phyloP scores from a whole-genome alignment of 2,329 filamentous ascomycete species.

The Diaporthe ilicicola region DNA sequence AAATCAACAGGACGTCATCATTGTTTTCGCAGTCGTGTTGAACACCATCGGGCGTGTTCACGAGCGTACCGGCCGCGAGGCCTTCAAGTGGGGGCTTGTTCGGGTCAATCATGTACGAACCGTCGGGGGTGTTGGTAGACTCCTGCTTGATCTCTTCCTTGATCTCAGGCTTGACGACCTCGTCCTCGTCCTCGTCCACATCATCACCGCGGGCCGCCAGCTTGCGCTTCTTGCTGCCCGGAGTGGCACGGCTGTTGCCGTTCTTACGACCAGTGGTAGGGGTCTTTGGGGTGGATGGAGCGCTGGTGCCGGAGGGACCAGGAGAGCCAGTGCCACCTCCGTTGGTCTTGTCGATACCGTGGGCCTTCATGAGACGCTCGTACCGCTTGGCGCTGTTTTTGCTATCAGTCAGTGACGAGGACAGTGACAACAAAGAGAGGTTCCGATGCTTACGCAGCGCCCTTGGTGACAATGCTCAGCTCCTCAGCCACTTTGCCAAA shows the following conservation, averaged over 20 bases:
- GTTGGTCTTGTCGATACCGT: conserved; percentile 53
- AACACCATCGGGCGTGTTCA: background rate
- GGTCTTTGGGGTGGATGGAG: conserved; percentile 19
- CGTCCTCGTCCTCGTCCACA: conserved; percentile 35
- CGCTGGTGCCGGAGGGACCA: conserved; percentile 27
- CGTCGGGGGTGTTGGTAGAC: conserved; percentile 32
- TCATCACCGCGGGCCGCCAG: conserved; percentile 26
- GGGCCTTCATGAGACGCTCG: conserved; percentile 69
- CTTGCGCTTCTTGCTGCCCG: conserved; percentile 38
- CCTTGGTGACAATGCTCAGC: conserved; percentile 69
- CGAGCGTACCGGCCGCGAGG: background rate
- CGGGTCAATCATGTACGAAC: conserved; percentile 31
- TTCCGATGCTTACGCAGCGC: conserved; percentile 70
- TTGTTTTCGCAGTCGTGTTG: background rate
- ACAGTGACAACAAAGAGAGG: background rate
- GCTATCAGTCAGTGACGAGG: background rate
- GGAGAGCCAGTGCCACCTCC: conserved; percentile 33
- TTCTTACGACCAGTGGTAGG: conserved; percentile 28
- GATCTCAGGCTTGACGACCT: conserved; percentile 29
- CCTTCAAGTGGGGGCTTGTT: background rate
- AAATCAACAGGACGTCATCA: conserved; percentile 22
- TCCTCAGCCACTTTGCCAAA: conserved; percentile 72
- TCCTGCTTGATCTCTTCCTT: conserved; percentile 31
- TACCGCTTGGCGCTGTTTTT: conserved; percentile 70
- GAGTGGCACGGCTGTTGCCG: background rate